Percentiles rank a stretch among this genome's conserved stretches.
Evolutionary conservation across 2,329 filamentous ascomycete species (phyloP).

Genomic region (Penicillium sp.): DNA sequence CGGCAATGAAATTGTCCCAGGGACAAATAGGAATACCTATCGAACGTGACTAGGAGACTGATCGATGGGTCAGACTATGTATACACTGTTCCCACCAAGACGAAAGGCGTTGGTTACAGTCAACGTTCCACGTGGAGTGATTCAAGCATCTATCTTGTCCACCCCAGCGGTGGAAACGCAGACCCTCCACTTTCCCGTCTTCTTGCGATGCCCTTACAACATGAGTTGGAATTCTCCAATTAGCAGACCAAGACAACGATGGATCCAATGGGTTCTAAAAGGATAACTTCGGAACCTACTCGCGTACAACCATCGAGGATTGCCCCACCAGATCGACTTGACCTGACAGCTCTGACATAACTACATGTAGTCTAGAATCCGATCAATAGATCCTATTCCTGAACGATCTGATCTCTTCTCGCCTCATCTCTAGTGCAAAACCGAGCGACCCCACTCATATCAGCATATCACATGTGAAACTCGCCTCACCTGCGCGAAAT

Average conservation of each 20-base stretch:
- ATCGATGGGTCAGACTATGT: no score
- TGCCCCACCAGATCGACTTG: neutral
- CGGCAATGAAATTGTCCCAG: constrained; percentile 78
- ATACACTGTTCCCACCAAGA: no score
- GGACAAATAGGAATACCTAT: constrained; percentile 60
- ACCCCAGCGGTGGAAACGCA: no score
- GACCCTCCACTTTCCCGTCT: no score
- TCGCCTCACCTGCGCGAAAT: constrained; percentile 9
- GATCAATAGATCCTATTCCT: neutral
- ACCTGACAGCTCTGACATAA: neutral
- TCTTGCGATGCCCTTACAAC: no score
- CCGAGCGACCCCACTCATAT: constrained; percentile 10
- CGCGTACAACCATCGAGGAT: neutral
- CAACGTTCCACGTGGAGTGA: no score
- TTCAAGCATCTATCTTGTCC: no score
- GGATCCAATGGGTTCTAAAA: no score
- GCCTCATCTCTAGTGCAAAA: neutral
- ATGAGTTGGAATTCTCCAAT: no score
- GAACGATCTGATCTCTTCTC: neutral
- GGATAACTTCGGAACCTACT: no score
- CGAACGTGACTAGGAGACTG: no score
- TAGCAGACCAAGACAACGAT: neutral
- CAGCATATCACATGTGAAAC: constrained; percentile 24
- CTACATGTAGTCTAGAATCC: constrained; percentile 36
- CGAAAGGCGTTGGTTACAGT: no score